Conservation (phyloP, 305 asterid genomes). For the Fraxinus baroniana region DNA sequence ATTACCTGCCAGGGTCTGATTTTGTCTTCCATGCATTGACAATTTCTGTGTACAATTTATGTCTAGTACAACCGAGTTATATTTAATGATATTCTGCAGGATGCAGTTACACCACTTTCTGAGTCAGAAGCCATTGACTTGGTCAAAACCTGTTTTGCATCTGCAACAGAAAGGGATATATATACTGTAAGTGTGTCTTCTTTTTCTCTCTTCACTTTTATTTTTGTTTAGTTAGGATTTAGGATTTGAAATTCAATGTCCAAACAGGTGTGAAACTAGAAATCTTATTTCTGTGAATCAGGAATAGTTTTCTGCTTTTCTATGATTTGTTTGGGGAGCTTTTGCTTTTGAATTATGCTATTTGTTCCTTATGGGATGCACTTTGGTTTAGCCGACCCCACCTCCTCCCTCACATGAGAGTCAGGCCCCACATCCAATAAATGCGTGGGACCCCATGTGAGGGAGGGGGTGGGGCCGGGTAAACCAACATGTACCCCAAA, state of each 20-base stretch:
- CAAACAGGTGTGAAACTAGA: neutral
- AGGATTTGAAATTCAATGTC: slow-evolving; percentile 7
- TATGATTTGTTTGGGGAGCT: neutral
- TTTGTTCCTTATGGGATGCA: no score
- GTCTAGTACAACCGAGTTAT: neutral
- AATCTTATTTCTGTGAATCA: neutral
- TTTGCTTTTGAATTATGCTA: no score
- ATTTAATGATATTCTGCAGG: slow-evolving; percentile 40
- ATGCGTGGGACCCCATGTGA: no score
- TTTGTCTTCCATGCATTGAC: neutral
- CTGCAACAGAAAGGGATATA: slow-evolving; percentile 96
- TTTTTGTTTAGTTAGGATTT: slow-evolving; percentile 5
- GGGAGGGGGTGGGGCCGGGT: no score
- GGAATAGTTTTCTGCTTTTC: neutral
- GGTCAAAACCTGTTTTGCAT: slow-evolving; percentile 94
- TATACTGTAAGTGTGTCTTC: slow-evolving; percentile 64
- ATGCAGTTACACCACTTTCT: slow-evolving; percentile 88
- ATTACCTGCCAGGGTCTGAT: slow-evolving; percentile 67
- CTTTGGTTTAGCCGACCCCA: no score
- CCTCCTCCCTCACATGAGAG: no score
- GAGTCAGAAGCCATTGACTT: slow-evolving; percentile 91
- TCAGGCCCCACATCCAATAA: no score
- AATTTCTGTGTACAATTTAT: neutral
- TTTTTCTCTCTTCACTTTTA: neutral
- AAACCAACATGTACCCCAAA: no score